These are phyloP conservation scores for Setaria viridis DNA, from an alignment of 202 grass and related monocot species.

Conservation along the genomic window DNA sequence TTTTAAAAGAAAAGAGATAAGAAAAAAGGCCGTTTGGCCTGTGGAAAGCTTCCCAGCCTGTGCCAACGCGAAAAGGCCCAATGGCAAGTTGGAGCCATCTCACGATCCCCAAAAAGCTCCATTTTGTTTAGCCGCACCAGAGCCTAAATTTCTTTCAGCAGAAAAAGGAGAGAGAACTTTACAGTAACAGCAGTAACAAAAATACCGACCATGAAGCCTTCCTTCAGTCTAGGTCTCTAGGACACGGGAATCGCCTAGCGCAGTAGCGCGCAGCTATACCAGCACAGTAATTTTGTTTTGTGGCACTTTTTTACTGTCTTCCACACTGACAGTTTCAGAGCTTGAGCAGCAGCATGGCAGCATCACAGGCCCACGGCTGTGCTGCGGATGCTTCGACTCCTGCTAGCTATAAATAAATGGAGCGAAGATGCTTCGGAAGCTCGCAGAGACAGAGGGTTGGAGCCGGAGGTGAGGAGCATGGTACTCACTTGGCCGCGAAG, in stretches of 20 bases:
- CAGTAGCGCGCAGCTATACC: too few relatives aligned
- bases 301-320: conserved; percentile 33
- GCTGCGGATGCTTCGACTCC: background rate
- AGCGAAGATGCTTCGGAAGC: background rate
- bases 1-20: background rate
- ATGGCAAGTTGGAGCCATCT: background rate
- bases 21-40: background rate
- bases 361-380: conserved; percentile 29
- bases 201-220: background rate
- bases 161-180: background rate
- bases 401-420: conserved; percentile 37
- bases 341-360: background rate
- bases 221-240: too few relatives aligned
- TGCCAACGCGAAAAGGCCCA: background rate
- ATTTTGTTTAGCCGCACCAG: background rate
- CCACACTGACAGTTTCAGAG: conserved; percentile 34
- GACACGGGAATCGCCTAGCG: too few relatives aligned
- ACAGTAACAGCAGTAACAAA: background rate
- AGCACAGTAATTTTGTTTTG: conserved; percentile 16
- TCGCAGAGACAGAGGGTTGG: too few relatives aligned
- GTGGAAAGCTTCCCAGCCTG: conserved; percentile 21
- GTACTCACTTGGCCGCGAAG: conserved; percentile 66
- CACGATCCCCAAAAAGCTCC: background rate
- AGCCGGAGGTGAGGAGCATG: background rate
- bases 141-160: background rate